phyloP scores from a whole-genome alignment of 179 eudicot species.

The Carnegiea gigantea region DNA sequence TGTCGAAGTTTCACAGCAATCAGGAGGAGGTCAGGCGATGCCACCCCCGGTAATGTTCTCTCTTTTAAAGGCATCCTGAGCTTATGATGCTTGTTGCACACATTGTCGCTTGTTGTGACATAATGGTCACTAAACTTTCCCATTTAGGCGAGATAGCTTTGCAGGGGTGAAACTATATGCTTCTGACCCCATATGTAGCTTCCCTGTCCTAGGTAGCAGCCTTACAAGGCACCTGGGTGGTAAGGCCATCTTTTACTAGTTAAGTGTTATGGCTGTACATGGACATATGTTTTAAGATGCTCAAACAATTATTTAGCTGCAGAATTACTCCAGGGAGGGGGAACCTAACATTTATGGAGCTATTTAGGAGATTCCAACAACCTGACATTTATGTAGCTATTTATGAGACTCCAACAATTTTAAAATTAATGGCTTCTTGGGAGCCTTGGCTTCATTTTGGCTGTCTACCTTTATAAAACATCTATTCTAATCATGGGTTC shows the following conservation, averaged over 20 bases:
- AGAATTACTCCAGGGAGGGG: background rate
- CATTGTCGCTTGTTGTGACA: background rate
- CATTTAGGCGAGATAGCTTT: background rate
- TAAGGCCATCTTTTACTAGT: background rate
- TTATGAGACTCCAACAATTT: no score
- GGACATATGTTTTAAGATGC: conserved; percentile 1
- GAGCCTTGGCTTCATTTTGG: no score
- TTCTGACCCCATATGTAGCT: background rate
- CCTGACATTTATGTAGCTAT: no score
- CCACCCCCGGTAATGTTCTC: conserved; percentile 68
- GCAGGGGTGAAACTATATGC: background rate
- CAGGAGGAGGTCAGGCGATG: conserved; percentile 54
- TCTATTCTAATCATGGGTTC: no score
- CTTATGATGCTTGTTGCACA: background rate
- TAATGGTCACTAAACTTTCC: background rate
- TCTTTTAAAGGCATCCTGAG: background rate
- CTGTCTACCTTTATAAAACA: no score
- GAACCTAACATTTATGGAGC: no score
- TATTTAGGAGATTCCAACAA: no score
- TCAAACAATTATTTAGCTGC: background rate
- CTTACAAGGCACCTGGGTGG: background rate
- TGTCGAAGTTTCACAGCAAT: conserved; percentile 63
- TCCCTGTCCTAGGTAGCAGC: background rate
- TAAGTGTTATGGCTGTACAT: background rate
- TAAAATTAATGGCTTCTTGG: no score